Evolutionary conservation across 306 rosid species (phyloP).

Genomic region (Leucaena leucocephala): DNA sequence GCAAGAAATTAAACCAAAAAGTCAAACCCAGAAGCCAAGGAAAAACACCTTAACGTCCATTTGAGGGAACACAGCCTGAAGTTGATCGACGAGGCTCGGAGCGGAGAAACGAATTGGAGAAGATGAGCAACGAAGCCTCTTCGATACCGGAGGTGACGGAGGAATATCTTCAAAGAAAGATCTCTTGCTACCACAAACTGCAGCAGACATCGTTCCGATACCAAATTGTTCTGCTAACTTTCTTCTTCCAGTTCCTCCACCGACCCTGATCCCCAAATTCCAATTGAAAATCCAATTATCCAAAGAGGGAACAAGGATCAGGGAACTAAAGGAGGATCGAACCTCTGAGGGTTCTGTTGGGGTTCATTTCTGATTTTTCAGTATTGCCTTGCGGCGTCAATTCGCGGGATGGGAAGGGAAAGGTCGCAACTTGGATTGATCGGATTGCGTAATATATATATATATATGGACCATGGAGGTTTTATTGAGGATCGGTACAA

Average conservation of each 20-base stretch:
- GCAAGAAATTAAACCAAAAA: background rate
- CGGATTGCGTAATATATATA: background rate
- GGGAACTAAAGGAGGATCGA: conserved; percentile 26
- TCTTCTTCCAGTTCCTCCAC: background rate
- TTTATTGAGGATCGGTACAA: background rate
- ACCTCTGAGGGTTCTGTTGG: conserved; percentile 38
- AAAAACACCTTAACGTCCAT: conserved; percentile 63
- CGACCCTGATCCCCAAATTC: conserved; percentile 2
- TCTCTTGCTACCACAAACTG: conserved; percentile 98
- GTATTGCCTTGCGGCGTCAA: background rate
- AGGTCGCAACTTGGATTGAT: background rate
- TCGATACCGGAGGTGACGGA: conserved; percentile 81
- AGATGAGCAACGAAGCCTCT: conserved; percentile 91
- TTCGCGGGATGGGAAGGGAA: background rate
- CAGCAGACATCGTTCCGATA: conserved; percentile 87
- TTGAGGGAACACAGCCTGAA: conserved; percentile 69
- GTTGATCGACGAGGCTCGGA: conserved; percentile 67
- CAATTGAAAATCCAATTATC: background rate
- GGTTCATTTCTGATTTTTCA: conserved; percentile 21
- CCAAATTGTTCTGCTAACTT: conserved; percentile 3
- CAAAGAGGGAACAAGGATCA: background rate
- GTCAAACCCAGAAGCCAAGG: background rate
- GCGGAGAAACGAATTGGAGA: conserved; percentile 74
- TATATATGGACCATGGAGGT: background rate
- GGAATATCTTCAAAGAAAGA: conserved; percentile 96